Base-by-base conservation (phyloP, 768 basidiomycete genomes). In the Butyriboletus loyo region DNA sequence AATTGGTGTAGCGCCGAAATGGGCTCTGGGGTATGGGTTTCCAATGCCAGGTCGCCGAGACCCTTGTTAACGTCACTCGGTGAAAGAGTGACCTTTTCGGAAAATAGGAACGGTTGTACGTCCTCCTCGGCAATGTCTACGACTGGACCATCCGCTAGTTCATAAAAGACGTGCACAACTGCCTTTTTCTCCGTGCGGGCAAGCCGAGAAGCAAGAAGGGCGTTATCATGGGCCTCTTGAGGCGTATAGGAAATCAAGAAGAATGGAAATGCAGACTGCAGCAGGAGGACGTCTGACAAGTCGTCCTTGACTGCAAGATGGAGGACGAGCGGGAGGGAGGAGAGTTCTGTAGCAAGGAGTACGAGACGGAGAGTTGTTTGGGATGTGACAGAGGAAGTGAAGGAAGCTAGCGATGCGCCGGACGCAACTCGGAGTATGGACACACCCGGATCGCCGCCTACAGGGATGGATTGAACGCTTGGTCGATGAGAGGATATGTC, bases 191-290 rank as follows among this genome's bases (percentile, higher is more conserved):
- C 83, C 7, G 77, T 68, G 34, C 78, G 78, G 0, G 96, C 91
- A 45, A 98, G 72, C 38, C 86, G 82, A 46, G 90, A 85, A 14
- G 92, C 92, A 17, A 98, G 79, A 32, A 98, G 73, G 22, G 92
- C 89, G 68, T 98, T 86, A 65, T 95, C 91, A 61, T 96, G 89
- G 4, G 93, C 91, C 64, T 93, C 81, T 66, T 92, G 88, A 4
- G 83, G 67, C 1, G 80, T 83, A 32, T 81, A 77, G 7, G 92
- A 95, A 62, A 95, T 77, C 45, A 98, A 61, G 65, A 93, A 86
- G 71, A 85, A 90, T 27, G 89, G 89, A 6, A 91, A 81, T 19
- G 84, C 78, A n/a, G 87, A 82, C 36, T 86, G 85, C 52, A 96
- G 84, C 13, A 86, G 73, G 37, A 95, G 78, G 36, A 84, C 83